Conservation (phyloP, 331 rosid species). For the Rhamnella rubrinervis region DNA sequence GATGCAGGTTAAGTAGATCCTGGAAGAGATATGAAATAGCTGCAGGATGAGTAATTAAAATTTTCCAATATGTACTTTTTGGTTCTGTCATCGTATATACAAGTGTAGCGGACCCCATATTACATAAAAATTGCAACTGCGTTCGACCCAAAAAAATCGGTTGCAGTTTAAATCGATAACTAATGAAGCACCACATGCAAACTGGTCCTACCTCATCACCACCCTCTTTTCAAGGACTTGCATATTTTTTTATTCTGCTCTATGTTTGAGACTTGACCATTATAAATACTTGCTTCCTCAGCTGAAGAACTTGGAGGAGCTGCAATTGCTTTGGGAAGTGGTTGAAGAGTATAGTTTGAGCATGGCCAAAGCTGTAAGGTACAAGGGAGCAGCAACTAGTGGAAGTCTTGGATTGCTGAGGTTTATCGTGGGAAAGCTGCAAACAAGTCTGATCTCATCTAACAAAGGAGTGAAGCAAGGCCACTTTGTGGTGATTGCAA, state of each 20-base stretch:
- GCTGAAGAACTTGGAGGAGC: neutral
- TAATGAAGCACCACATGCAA: conserved; percentile 37
- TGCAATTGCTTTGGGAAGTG: neutral
- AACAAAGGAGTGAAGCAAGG: conserved; percentile 38
- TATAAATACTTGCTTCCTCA: conserved; percentile 1
- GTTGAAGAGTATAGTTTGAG: neutral
- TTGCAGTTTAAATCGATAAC: conserved; percentile 30
- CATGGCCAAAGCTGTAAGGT: conserved; percentile 34
- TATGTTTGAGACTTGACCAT: conserved; percentile 12
- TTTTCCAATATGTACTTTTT: conserved; percentile 3
- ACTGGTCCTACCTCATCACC: conserved; percentile 28
- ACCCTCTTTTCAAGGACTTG: neutral
- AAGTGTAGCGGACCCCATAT: conserved; percentile 18
- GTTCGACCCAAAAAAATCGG: conserved; percentile 17
- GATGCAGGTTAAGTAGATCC: neutral
- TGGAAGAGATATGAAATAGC: conserved; percentile 20
- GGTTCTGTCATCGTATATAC: conserved; percentile 7
- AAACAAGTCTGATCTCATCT: conserved; percentile 1
- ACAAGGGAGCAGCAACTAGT: conserved; percentile 25
- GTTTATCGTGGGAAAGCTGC: conserved; percentile 30
- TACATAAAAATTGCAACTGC: conserved; percentile 15
- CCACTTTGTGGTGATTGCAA: conserved; percentile 26
- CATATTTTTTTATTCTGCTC: neutral
- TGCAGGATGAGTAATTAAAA: neutral
- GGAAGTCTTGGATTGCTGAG: conserved; percentile 28